These are phyloP conservation scores for Bacterosira constricta DNA, from an alignment of 108 stramenopile genomes.

Conservation along the genomic window DNA sequence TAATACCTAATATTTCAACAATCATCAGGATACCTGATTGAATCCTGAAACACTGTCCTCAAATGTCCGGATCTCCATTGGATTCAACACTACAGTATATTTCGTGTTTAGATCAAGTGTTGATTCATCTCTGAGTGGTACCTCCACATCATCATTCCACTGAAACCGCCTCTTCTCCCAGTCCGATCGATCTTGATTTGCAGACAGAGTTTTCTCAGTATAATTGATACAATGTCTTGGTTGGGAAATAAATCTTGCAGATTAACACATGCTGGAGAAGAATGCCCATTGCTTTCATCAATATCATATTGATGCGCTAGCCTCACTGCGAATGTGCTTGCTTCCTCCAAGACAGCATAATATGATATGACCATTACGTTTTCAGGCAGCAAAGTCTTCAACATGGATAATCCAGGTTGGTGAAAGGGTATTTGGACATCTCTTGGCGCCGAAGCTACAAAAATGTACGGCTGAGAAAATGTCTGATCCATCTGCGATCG, in stretches of 20 bases:
- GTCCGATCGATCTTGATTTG: slow-evolving; percentile 45
- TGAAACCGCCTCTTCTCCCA: slow-evolving; percentile 42
- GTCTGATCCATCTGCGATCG: slow-evolving; percentile 75
- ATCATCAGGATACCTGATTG: neutral
- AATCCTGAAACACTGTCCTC: slow-evolving; percentile 14
- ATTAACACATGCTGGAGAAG: slow-evolving; percentile 62
- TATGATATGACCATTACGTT: slow-evolving; percentile 81
- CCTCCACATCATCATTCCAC: slow-evolving; percentile 15
- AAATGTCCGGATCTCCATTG: slow-evolving; percentile 75
- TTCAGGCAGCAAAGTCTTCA: slow-evolving; percentile 49
- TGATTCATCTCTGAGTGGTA: neutral
- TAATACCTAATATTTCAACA: too few relatives aligned
- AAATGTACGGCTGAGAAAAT: slow-evolving; percentile 76
- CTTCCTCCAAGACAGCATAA: slow-evolving; percentile 14
- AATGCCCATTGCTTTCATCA: slow-evolving; percentile 65
- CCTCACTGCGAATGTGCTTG: slow-evolving; percentile 62
- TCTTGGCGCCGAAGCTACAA: slow-evolving; percentile 52
- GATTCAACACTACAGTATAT: slow-evolving; percentile 31
- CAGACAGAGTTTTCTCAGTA: slow-evolving; percentile 68
- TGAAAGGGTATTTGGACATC: slow-evolving; percentile 21
- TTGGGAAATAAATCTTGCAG: slow-evolving; percentile 44
- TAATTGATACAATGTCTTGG: slow-evolving; percentile 23
- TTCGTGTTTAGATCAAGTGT: neutral
- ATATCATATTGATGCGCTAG: slow-evolving; percentile 89
- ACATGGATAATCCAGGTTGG: slow-evolving; percentile 32